phyloP scores from a whole-genome alignment of 495 filamentous ascomycete genomes.

The Penicillium steckii region DNA sequence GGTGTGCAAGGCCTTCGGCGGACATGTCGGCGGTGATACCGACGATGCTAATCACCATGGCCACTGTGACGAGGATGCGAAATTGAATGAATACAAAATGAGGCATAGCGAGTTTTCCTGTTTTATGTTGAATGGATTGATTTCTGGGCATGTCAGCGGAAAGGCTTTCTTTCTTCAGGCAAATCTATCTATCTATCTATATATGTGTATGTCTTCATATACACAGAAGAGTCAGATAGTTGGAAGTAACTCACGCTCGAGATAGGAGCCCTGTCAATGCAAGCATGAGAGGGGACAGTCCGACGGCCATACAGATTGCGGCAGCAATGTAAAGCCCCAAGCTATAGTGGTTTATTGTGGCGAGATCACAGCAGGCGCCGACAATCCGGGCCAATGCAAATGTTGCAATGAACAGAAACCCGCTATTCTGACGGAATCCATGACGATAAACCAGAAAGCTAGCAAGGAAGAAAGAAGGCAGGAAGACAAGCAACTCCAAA shows the following conservation, averaged over 20 bases:
- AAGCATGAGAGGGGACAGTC: slow-evolving; percentile 28
- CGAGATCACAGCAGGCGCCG: slow-evolving; percentile 34
- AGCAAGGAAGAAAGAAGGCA: slow-evolving; percentile 32
- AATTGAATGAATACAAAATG: slow-evolving; percentile 18
- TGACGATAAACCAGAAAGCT: slow-evolving; percentile 36
- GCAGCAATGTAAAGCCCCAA: slow-evolving; percentile 20
- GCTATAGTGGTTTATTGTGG: slow-evolving; percentile 31
- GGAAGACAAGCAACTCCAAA: slow-evolving; percentile 31
- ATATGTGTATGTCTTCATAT: no score
- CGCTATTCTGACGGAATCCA: slow-evolving; percentile 32
- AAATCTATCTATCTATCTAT: background rate
- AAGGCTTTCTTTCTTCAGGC: background rate
- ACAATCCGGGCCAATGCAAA: slow-evolving; percentile 39
- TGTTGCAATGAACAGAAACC: slow-evolving; percentile 37
- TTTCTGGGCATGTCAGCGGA: slow-evolving; percentile 12
- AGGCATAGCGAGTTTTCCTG: slow-evolving; percentile 14
- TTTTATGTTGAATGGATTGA: slow-evolving; percentile 18
- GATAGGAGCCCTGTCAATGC: slow-evolving; percentile 24
- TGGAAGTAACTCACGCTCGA: slow-evolving; percentile 28
- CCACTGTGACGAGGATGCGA: slow-evolving; percentile 20
- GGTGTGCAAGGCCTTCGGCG: slow-evolving; percentile 11
- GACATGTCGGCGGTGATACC: slow-evolving; percentile 23
- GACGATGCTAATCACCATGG: slow-evolving; percentile 21
- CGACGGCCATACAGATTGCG: slow-evolving; percentile 28
- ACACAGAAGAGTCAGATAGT: no score